Evolutionary conservation across 305 asterid genomes (phyloP), one percentile per base, ranked within the genome.

Genomic region (Fraxinus sp.): DNA sequence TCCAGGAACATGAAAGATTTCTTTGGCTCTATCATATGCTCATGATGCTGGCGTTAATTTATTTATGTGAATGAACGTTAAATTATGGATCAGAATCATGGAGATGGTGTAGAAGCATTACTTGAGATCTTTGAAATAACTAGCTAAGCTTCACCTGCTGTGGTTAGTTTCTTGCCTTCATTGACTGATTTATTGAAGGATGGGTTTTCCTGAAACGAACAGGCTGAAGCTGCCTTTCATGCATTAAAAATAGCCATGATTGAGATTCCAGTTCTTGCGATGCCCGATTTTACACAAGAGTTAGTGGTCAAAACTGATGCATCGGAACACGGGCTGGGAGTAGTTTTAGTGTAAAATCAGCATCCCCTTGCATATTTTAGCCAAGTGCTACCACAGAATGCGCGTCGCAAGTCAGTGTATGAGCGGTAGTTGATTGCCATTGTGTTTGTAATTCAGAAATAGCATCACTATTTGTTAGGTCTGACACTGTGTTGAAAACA

Each of bases 1-100:
- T 84, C 93, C 99, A n/a, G 99, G 99, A 82, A 96, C 99, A 13
- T 98, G 99, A 73, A 96, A 96, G 89, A 96, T 97, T 86, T 88
- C 95, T 83, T 87, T 96, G 89, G 98, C 96, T 86, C 91, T 81
- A 62, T 82, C 87, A 32, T 93, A 98, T 86, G 93, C 92, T 79
- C 93, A 84, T 81, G 92, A 88, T 82, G 96, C 96, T 85, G 97
- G 98, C 77, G 94, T 94, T 70, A 92, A 90, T 83, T 83, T 96
- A 79, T 94, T 96, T 83, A 90, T 7, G 93, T 94, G 84, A 92
- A 93, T 90, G 99, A 98, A 52, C 97, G 98, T 85, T 98, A 94
- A 90, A 90, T 93, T 83, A 87, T 92, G 72, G 87, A 95, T 83
- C 97, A 92, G 79, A 93, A 91, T 89, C 89, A 89, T 80, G 99